phyloP scores from a whole-genome alignment of 2,329 filamentous ascomycete species.

The Cryphonectria naterciae region DNA sequence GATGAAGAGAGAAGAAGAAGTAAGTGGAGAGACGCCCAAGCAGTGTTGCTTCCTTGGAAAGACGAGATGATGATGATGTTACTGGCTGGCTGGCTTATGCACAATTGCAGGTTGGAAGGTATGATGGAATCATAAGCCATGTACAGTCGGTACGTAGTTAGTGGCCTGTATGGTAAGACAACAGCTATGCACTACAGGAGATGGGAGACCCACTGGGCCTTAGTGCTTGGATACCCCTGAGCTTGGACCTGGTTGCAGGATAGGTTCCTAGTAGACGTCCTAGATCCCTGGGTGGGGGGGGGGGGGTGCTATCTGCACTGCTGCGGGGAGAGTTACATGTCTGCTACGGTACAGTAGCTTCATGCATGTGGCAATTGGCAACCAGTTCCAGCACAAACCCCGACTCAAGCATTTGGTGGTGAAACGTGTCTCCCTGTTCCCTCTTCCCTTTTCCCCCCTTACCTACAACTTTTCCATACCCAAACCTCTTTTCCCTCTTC shows the following conservation, averaged over 20 bases:
- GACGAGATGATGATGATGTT: neutral
- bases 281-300: slow-evolving; percentile 9
- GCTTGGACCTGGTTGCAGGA: slow-evolving; percentile 5
- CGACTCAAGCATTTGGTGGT: slow-evolving; percentile 10
- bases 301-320: neutral
- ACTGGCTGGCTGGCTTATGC: neutral
- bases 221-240: slow-evolving; percentile 21
- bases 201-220: slow-evolving; percentile 14
- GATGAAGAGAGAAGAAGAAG: neutral
- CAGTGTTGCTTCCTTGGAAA: neutral
- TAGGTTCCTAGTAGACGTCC: neutral
- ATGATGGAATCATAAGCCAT: neutral
- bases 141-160: neutral
- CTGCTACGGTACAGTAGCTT: slow-evolving; percentile 16
- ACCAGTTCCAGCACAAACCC: neutral
- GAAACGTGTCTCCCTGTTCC: slow-evolving; percentile 28
- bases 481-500: slow-evolving; percentile 9
- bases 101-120: neutral
- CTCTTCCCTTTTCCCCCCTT: slow-evolving; percentile 16
- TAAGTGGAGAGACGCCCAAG: neutral
- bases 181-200: slow-evolving; percentile 1
- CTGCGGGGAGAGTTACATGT: slow-evolving; percentile 15
- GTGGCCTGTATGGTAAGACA: neutral
- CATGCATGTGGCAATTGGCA: slow-evolving; percentile 25
- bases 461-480: slow-evolving; percentile 25